phyloP scores from a whole-genome alignment of 805 yeast genomes.

The Dipodascus geniculatus region DNA sequence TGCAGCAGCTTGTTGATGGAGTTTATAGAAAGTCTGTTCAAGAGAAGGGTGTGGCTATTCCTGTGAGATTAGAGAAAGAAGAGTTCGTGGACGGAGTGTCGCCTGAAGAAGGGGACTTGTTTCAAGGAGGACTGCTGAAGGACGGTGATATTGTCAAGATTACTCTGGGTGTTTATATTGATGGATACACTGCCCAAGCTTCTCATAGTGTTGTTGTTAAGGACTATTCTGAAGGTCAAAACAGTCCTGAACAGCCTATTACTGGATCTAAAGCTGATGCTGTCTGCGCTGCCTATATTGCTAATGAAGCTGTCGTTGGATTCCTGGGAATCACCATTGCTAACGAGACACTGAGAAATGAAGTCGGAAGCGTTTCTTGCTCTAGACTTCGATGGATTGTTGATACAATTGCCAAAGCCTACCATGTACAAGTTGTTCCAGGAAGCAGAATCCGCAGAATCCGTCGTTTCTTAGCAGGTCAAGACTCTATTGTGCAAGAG shows the following conservation, averaged over 20 bases:
- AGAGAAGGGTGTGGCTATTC: constrained; percentile 88
- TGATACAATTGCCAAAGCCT: constrained; percentile 75
- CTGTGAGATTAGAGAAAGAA: constrained; percentile 81
- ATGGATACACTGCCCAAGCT: constrained; percentile 82
- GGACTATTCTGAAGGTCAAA: constrained; percentile 43
- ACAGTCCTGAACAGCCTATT: constrained; percentile 59
- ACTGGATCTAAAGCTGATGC: constrained; percentile 84
- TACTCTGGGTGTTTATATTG: constrained; percentile 81
- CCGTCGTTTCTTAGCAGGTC: constrained; percentile 91
- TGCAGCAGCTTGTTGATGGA: constrained; percentile 44
- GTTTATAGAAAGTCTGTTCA: constrained; percentile 39
- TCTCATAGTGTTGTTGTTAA: constrained; percentile 75
- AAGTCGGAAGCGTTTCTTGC: constrained; percentile 43
- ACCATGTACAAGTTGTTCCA: constrained; percentile 78
- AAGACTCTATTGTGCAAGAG: constrained; percentile 88
- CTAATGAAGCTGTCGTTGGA: constrained; percentile 73
- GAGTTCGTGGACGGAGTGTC: constrained; percentile 69
- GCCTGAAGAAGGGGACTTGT: constrained; percentile 46
- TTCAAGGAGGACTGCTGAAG: constrained; percentile 34
- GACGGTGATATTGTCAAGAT: constrained; percentile 83
- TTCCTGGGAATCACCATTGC: constrained; percentile 60
- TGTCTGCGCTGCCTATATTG: constrained; percentile 76
- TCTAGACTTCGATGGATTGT: constrained; percentile 59
- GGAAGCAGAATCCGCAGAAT: constrained; percentile 87
- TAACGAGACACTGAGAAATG: constrained; percentile 35